phyloP scores from a whole-genome alignment of 345 rosid genomes.

The Aquilaria sinensis region DNA sequence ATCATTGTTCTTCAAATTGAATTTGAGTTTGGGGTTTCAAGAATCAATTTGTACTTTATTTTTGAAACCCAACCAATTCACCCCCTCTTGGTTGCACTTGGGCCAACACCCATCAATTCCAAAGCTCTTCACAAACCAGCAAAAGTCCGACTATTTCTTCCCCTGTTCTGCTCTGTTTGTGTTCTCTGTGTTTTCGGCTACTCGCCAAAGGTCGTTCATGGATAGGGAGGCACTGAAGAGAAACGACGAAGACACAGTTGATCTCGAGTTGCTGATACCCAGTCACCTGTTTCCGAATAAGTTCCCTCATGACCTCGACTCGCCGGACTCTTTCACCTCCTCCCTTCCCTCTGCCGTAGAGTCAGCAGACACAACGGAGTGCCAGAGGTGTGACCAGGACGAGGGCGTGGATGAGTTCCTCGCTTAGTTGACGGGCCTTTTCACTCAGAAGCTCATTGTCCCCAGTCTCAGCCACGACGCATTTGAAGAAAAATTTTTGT shows the following conservation, averaged over 20 bases:
- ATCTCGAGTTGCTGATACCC: conserved; percentile 11
- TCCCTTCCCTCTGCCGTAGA: conserved; percentile 43
- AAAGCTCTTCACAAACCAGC: too few relatives aligned
- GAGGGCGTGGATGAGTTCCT: conserved; percentile 62
- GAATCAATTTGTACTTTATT: too few relatives aligned
- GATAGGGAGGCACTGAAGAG: conserved; percentile 10
- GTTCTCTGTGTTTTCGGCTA: neutral
- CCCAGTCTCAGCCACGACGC: conserved; percentile 18
- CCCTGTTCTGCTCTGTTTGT: neutral
- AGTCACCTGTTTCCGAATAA: conserved; percentile 37
- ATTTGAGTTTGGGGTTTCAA: too few relatives aligned
- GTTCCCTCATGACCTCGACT: conserved; percentile 61
- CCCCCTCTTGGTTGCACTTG: too few relatives aligned
- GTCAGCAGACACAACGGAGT: conserved; percentile 46
- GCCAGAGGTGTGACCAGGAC: conserved; percentile 33
- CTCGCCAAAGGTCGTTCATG: conserved; percentile 3
- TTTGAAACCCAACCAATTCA: too few relatives aligned
- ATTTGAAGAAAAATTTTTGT: conserved; percentile 22
- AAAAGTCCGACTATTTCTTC: neutral
- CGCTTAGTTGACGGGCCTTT: conserved; percentile 51
- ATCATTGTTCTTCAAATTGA: too few relatives aligned
- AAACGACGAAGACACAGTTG: neutral
- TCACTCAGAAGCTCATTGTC: conserved; percentile 37
- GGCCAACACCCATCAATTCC: too few relatives aligned
- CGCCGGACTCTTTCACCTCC: conserved; percentile 25